Base-by-base conservation (phyloP, 345 rosid species). In the Boechera stricta region DNA sequence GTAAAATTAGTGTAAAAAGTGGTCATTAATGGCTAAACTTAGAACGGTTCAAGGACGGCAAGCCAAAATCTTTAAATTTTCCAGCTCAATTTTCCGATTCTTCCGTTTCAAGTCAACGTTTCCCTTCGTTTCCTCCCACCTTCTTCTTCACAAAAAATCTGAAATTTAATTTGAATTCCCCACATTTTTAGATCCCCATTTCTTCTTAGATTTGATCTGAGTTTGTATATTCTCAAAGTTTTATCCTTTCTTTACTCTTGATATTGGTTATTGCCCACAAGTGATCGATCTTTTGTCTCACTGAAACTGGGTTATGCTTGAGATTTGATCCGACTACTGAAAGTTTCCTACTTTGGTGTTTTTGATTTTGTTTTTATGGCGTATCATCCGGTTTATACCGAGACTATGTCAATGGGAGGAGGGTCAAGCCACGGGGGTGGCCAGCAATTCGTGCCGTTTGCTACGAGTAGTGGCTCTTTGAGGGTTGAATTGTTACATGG, bases 401-500 rank as follows among this genome's bases (percentile, higher is more conserved):
- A 83, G 75, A 69, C 74, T 28, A 71, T 83, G 71, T 89, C 98
- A 3, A 85, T 91, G 51, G 87, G 93, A 47, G 85, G 90, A 35
- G 93, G 90, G 29, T 89, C 98, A 18, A 69, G 80, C 51, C 97
- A 87, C 41, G 87, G 83, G 6, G 85, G 80, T 74, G 86, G 90
- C 54, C 89, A 88, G 11, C 86, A 84, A 77, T 18, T 4, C 33
- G 66, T 89, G 65, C 90, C 96, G 1, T 88, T 90, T 77, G 76
- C 80, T 7, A 85, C 94, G 71, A 79, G 57, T 67, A 79, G 78
- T 36, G 88, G 81, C 44, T 89, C 94, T 52, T 60, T 88, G 69
- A 82, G 85, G 73, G 80, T 84, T 7, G 60, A 84, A 32, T 85
- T 87, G 42, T 80, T 94, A 65, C 98, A 94, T 81, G 98, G 98